A percentile compares a stretch with the other conserved stretches of the same genome.
Conservation (phyloP, 2,329 filamentous ascomycete genomes). For the Dothiorella sarmentorum region DNA sequence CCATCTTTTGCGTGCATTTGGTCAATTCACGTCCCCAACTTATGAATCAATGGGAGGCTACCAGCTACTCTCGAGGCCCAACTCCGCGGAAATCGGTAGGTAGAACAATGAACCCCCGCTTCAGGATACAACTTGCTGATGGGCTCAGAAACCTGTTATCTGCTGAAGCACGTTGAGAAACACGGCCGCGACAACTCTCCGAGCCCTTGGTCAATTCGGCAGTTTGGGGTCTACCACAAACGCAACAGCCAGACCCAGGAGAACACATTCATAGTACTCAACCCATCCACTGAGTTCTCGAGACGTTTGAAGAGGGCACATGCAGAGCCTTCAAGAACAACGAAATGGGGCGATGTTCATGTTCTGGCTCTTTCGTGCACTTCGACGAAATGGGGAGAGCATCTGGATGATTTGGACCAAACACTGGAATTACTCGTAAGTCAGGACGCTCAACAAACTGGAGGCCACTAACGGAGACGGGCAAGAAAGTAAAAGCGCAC, state of each 20-base stretch:
- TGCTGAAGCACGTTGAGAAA: not conserved
- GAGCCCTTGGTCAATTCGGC: not conserved
- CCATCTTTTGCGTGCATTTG: not conserved
- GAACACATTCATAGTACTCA: not conserved
- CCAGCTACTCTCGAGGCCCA: not conserved
- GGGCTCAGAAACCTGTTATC: not conserved
- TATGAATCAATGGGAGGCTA: not conserved
- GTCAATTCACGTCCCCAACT: not conserved
- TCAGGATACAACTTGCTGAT: too few species aligned
- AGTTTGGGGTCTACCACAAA: not conserved
- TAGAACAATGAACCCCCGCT: too few species aligned
- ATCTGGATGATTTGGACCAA: not conserved
- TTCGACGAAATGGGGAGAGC: not conserved
- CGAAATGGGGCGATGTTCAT: not conserved
- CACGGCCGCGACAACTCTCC: not conserved
- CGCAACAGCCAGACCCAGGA: not conserved
- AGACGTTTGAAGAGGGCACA: not conserved
- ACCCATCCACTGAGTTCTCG: not conserved
- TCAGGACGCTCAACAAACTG: too few species aligned
- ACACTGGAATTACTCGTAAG: not conserved
- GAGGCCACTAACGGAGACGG: not conserved
- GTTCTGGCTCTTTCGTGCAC: not conserved
- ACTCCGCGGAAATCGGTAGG: too few species aligned
- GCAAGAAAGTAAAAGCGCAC: not conserved
- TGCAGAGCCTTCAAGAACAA: not conserved